Conservation (phyloP, 495 filamentous ascomycete species). For the Hypoxylon trugodes region DNA sequence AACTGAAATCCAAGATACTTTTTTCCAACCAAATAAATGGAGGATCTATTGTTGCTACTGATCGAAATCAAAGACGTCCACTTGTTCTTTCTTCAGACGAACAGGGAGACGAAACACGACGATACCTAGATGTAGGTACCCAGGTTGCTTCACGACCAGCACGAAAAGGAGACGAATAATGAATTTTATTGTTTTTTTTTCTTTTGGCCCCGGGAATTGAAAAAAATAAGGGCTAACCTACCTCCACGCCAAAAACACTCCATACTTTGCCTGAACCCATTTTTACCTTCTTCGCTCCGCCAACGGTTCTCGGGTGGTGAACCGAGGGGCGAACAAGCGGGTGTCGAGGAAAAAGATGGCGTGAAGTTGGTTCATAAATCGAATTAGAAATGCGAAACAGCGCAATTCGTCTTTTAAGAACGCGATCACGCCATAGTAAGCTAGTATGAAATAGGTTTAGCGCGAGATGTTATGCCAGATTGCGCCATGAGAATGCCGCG, state of each 20-base stretch:
- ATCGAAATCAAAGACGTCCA: neutral
- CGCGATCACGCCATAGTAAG: conserved; percentile 34
- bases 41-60: conserved; percentile 3
- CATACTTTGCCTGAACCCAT: conserved; percentile 36
- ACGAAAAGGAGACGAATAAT: conserved; percentile 24
- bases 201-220: neutral
- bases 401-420: conserved; percentile 35
- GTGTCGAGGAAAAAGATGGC: conserved; percentile 33
- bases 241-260: conserved; percentile 37
- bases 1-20: conserved; percentile 4
- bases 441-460: conserved; percentile 21
- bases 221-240: conserved; percentile 32
- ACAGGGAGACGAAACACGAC: neutral
- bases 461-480: conserved; percentile 6
- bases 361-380: conserved; percentile 25
- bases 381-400: conserved; percentile 27
- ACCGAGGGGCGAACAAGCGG: conserved; percentile 32
- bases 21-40: conserved; percentile 15
- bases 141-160: conserved; percentile 19
- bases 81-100: conserved; percentile 3
- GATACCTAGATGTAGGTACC: conserved; percentile 15
- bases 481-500: conserved; percentile 24
- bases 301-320: conserved; percentile 39
- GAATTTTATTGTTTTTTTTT: conserved; percentile 15
- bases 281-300: conserved; percentile 23